Evolutionary conservation across 495 filamentous ascomycete species (phyloP).

Genomic region (Opeltia flavorubescens): DNA sequence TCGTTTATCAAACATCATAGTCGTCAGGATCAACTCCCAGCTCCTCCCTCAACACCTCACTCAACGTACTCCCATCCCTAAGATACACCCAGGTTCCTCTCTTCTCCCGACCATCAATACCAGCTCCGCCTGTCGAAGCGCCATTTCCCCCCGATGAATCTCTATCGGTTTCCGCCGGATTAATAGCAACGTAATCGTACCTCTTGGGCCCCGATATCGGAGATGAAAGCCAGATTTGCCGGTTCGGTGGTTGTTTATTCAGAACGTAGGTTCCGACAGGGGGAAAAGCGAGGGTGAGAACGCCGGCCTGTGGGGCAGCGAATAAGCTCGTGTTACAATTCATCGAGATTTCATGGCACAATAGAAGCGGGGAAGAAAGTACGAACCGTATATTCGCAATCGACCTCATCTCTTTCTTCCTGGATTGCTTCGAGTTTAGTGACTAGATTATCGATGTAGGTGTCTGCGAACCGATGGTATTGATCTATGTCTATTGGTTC

Average conservation of each 20-base stretch:
- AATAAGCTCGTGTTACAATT: slow-evolving; percentile 3
- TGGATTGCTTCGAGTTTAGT: slow-evolving; percentile 29
- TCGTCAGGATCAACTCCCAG: slow-evolving; percentile 21
- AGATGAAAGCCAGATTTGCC: slow-evolving; percentile 93
- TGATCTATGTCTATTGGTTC: slow-evolving; percentile 5
- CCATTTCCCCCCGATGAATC: slow-evolving; percentile 55
- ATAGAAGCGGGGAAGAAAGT: neutral
- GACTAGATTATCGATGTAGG: slow-evolving; percentile 35
- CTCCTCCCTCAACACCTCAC: slow-evolving; percentile 55
- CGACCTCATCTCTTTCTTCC: slow-evolving; percentile 34
- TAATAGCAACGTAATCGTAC: slow-evolving; percentile 58
- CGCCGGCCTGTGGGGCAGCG: slow-evolving; percentile 49
- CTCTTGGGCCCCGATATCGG: slow-evolving; percentile 85
- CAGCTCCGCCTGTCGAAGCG: slow-evolving; percentile 56
- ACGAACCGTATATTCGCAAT: slow-evolving; percentile 43
- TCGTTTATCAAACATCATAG: too few relatives aligned
- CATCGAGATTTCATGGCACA: neutral
- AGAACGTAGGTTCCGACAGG: slow-evolving; percentile 69
- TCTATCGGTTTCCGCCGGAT: slow-evolving; percentile 42
- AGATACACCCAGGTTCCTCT: slow-evolving; percentile 72
- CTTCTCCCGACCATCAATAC: slow-evolving; percentile 52
- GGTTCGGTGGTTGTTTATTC: slow-evolving; percentile 96
- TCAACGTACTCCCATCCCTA: slow-evolving; percentile 62
- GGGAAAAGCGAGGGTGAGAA: slow-evolving; percentile 58
- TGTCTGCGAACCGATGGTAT: slow-evolving; percentile 37